phyloP scores from a whole-genome alignment of 148 eudicot genomes.

The Camellia sinensis region DNA sequence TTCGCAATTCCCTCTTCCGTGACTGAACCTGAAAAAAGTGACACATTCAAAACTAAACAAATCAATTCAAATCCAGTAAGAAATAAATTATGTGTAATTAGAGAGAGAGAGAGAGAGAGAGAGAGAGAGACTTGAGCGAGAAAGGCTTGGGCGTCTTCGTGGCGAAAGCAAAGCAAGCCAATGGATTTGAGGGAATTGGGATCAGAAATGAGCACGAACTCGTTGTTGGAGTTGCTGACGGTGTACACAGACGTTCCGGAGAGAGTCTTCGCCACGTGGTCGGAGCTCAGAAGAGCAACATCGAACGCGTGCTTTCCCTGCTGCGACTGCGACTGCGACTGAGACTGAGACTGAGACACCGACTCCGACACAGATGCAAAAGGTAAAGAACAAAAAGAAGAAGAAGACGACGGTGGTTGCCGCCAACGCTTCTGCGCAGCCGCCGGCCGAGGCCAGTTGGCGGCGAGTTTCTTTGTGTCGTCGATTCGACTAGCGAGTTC shows the following conservation, averaged over 20 bases:
- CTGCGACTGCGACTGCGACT: conserved; percentile 10
- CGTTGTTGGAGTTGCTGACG: conserved; percentile 81
- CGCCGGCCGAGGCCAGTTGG: conserved; percentile 29
- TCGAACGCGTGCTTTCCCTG: conserved; percentile 32
- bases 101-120: conserved; percentile 5
- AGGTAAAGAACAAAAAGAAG: conserved; percentile 23
- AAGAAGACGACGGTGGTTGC: neutral
- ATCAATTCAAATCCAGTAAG: neutral
- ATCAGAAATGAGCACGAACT: conserved; percentile 84
- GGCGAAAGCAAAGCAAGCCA: conserved; percentile 85
- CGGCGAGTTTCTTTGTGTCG: conserved; percentile 43
- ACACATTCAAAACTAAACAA: conserved; percentile 8
- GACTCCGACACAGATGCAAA: conserved; percentile 60
- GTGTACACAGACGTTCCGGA: conserved; percentile 76
- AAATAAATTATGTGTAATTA: neutral
- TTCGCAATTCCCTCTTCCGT: conserved; percentile 62
- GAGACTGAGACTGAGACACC: conserved; percentile 3
- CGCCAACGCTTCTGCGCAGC: conserved; percentile 13
- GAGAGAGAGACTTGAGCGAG: conserved; percentile 41
- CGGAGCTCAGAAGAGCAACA: conserved; percentile 40
- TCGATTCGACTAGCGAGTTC: conserved; percentile 47
- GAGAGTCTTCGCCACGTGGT: conserved; percentile 65
- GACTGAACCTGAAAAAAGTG: conserved; percentile 50
- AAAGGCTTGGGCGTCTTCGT: conserved; percentile 82
- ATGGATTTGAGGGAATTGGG: conserved; percentile 67